Conservation (phyloP, 768 basidiomycete genomes). For the Pleurotus pulmonarius region DNA sequence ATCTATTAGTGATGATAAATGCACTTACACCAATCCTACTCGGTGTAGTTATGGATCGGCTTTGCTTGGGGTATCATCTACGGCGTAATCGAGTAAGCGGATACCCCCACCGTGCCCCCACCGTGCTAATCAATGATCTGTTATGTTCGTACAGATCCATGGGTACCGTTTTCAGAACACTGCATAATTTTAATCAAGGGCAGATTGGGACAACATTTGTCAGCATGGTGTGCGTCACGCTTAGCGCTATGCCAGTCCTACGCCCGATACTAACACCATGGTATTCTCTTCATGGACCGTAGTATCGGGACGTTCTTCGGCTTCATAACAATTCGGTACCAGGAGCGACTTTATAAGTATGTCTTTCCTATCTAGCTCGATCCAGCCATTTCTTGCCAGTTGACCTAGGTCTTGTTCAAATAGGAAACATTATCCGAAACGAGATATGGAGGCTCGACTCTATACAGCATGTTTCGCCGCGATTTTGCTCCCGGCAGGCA, state of each 20-base stretch:
- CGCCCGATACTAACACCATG: neutral
- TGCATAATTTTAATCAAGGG: conserved; percentile 49
- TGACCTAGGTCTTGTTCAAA: neutral
- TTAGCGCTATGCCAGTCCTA: neutral
- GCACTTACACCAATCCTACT: neutral
- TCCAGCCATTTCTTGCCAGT: neutral
- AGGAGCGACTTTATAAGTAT: conserved; percentile 43
- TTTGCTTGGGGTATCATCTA: conserved; percentile 77
- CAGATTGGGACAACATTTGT: conserved; percentile 49
- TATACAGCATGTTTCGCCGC: conserved; percentile 47
- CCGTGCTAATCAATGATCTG: neutral
- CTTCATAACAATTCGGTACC: conserved; percentile 38
- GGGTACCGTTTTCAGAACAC: conserved; percentile 39
- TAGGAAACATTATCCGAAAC: conserved; percentile 22
- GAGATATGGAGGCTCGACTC: conserved; percentile 48
- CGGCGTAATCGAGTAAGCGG: conserved; percentile 46
- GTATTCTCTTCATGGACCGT: neutral
- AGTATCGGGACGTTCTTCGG: conserved; percentile 46
- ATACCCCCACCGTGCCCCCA: neutral
- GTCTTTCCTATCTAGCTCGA: conserved; percentile 9
- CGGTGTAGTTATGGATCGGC: conserved; percentile 59
- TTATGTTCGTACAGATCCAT: conserved; percentile 33
- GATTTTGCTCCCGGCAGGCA: conserved; percentile 44
- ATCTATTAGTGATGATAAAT: too few relatives aligned
- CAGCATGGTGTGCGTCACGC: conserved; percentile 33